phyloP scores from a whole-genome alignment of 2,329 filamentous ascomycete genomes.

The Diaporthe humulicola region DNA sequence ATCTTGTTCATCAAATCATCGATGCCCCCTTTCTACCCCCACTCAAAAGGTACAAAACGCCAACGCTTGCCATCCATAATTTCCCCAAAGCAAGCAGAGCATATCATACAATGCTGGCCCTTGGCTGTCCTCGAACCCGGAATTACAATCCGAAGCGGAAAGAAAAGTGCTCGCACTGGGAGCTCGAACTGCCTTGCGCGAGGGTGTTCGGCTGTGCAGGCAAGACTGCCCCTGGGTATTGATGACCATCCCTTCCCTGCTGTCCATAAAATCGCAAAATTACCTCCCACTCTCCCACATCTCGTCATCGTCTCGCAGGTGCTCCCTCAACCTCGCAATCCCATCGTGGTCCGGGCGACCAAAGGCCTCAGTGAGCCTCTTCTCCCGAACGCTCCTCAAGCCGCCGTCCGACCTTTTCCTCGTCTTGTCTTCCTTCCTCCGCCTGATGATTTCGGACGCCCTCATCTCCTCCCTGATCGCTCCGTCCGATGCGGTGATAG shows the following conservation, averaged over 20 bases:
- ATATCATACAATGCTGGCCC: slow-evolving; percentile 8
- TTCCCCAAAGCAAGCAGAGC: not conserved
- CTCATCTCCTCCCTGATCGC: slow-evolving; percentile 39
- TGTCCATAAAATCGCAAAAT: too few species aligned
- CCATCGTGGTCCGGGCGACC: not conserved
- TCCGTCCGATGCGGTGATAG: not conserved
- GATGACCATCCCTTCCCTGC: too few species aligned
- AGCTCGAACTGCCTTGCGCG: not conserved
- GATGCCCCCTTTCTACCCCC: not conserved
- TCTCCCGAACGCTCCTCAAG: slow-evolving; percentile 19
- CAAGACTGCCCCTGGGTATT: too few species aligned
- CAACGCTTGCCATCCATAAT: slow-evolving; percentile 19
- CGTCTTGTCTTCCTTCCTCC: slow-evolving; percentile 51
- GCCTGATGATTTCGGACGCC: slow-evolving; percentile 46
- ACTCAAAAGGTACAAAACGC: not conserved
- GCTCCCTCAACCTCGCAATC: not conserved
- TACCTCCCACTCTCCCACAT: not conserved
- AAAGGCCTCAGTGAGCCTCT: slow-evolving; percentile 27
- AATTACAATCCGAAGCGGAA: not conserved
- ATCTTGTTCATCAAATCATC: not conserved
- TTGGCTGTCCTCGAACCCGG: not conserved
- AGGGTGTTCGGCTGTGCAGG: too few species aligned
- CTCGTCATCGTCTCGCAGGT: not conserved
- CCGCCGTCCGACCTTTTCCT: slow-evolving; percentile 41
- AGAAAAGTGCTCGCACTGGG: not conserved